Base-by-base conservation (phyloP, 73 alveolate genomes). In the Stentor roeselii region DNA sequence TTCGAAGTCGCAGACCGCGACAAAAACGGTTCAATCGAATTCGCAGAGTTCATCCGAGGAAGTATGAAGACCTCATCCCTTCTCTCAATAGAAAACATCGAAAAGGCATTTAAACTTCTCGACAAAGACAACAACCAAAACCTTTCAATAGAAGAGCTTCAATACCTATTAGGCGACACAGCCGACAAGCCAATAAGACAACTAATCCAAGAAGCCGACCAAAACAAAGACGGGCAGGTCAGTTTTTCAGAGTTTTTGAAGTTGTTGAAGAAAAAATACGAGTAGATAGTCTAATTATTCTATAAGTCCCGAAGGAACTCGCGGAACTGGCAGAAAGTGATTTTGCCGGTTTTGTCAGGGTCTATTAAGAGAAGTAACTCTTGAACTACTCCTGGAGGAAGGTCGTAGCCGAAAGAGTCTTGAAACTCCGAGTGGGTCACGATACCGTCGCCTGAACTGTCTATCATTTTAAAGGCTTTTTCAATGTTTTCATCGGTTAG, bases 391-490 rank as follows among this genome's bases (percentile, higher is more conserved):
- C 21, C 21, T 50, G 6, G 6, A 21, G 30, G 21, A 11, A 50
- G 30, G 21, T 50, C 67, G 30, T 11, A 11, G 67, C 61, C 83
- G 21, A 80, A 36, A 15, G 85, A 15, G 0, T 27, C 36, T 40
- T 59, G n/a, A 50, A 80, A n/a, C 61, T 87, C 93, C 61, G 60
- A 75, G 36, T 50, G 42, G 30, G 89, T 75, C 14, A 87, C 84
- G 32, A 60, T 60, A n/a, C 93, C 93, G n/a, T 82, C 37, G 27
- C 83, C 80, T 85, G 84, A 87, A 35, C 39, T 21, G 39, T 86
- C 92, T 37, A 86, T 40, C 30, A 35, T 74, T 41, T 83, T 83
- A 75, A 86, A 86, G 15, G 92, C 92, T 37, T 34, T 61, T 40
- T 83, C 91, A 34, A 86, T 75, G 40, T 84, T 86, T 38, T 86